Conservation (phyloP, 2,329 filamentous ascomycete genomes). For the Boeremia lycopersici region DNA sequence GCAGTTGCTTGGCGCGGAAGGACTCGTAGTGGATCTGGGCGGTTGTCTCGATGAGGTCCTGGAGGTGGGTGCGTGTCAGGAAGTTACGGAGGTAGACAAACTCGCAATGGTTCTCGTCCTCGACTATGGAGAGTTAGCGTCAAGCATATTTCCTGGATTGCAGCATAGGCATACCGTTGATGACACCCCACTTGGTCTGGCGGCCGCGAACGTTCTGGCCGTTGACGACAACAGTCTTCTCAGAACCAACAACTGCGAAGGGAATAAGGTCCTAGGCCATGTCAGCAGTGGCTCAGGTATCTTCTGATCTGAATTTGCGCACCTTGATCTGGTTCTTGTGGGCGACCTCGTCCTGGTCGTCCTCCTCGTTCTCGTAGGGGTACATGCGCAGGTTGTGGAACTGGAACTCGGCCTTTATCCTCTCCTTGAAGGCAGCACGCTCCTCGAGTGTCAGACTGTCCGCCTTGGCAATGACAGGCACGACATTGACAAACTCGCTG, state of each 20-base stretch:
- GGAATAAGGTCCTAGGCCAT: constrained; percentile 79
- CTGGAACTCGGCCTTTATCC: constrained; percentile 98
- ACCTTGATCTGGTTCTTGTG: constrained; percentile 98
- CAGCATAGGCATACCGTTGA: constrained; percentile 64
- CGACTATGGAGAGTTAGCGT: constrained; percentile 61
- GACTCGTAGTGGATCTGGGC: constrained; percentile 99
- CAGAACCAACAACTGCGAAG: constrained; percentile 96
- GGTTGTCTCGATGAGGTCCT: constrained; percentile 98
- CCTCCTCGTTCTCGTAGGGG: constrained; percentile 98
- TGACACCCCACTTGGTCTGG: constrained; percentile 99
- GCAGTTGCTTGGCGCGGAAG: constrained; percentile 98
- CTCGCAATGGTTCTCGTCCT: constrained; percentile 99
- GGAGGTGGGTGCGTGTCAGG: constrained; percentile 95
- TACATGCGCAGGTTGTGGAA: constrained; percentile 99
- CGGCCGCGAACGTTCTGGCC: constrained; percentile 97
- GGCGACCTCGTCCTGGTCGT: constrained; percentile 93
- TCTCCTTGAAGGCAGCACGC: constrained; percentile 93
- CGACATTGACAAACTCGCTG: constrained; percentile 98
- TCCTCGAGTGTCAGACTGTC: constrained; percentile 96
- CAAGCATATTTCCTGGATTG: neutral
- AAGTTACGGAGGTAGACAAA: constrained; percentile 99
- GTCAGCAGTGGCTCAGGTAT: constrained; percentile 43
- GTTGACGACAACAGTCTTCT: constrained; percentile 96
- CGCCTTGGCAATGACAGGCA: constrained; percentile 97
- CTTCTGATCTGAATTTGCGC: constrained; percentile 29